Evolutionary conservation across 495 filamentous ascomycete species (phyloP).

Genomic region (Aspergillus baeticus): DNA sequence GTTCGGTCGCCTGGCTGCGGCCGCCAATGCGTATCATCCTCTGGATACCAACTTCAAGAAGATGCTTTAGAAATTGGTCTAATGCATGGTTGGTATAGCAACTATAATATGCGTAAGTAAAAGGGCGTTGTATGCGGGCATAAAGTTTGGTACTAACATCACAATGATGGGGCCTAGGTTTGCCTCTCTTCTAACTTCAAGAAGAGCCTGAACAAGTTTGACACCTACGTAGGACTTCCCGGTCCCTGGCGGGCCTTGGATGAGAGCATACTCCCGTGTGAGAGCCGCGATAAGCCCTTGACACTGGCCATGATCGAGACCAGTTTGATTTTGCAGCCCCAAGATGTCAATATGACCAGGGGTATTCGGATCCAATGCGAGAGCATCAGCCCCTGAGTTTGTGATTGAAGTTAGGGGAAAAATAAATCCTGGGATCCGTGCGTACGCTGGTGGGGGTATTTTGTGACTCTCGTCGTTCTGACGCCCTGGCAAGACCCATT

Average conservation of each 20-base stretch:
- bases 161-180: conserved; percentile 56
- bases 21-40: conserved; percentile 66
- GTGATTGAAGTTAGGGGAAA: not conserved
- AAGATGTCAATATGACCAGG: not conserved
- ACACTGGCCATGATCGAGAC: conserved; percentile 2
- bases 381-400: not conserved
- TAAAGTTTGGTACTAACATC: not conserved
- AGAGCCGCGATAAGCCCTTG: not conserved
- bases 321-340: not conserved
- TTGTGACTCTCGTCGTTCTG: not conserved
- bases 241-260: conserved; percentile 82
- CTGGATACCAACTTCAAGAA: conserved; percentile 49
- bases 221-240: conserved; percentile 69
- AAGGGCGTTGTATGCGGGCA: not conserved
- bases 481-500: conserved; percentile 1
- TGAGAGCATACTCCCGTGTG: conserved; percentile 33
- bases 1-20: not conserved
- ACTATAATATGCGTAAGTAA: conserved; percentile 36
- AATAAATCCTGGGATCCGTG: not conserved
- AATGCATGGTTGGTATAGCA: conserved; percentile 75
- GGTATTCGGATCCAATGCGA: not conserved
- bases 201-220: conserved; percentile 58
- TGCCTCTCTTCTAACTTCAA: conserved; percentile 50
- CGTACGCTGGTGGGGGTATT: conserved; percentile 2
- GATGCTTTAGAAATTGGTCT: conserved; percentile 69